Percentiles rank a stretch among this genome's conserved stretches.
These are phyloP conservation scores for Abortiporus biennis DNA, from an alignment of 1,284 basidiomycete genomes.

Conservation along the genomic window DNA sequence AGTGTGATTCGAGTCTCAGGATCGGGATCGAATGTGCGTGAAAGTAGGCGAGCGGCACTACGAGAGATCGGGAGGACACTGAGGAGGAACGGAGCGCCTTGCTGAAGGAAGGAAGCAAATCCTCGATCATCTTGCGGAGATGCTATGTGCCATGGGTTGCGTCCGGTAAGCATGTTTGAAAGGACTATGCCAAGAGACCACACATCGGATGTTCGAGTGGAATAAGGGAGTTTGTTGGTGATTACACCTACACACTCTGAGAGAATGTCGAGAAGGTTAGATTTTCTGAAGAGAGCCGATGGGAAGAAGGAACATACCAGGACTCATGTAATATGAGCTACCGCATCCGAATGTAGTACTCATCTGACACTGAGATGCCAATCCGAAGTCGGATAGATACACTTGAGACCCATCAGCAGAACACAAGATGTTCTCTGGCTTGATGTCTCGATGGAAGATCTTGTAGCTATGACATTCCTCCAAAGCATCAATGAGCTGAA, in stretches of 20 bases:
- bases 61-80: constrained; percentile 43
- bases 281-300: neutral
- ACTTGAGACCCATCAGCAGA: constrained; percentile 35
- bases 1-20: constrained; percentile 21
- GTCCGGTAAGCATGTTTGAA: constrained; percentile 60
- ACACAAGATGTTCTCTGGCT: constrained; percentile 70
- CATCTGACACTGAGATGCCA: constrained; percentile 50
- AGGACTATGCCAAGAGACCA: constrained; percentile 70
- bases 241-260: constrained; percentile 52
- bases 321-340: constrained; percentile 57
- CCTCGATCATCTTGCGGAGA: constrained; percentile 41
- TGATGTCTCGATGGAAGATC: constrained; percentile 67
- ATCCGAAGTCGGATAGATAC: constrained; percentile 60
- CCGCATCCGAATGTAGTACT: constrained; percentile 47
- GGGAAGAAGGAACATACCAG: constrained; percentile 31
- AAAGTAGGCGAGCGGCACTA: constrained; percentile 30
- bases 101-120: constrained; percentile 43
- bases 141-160: constrained; percentile 66
- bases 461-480: constrained; percentile 51
- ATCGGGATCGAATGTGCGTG: constrained; percentile 20
- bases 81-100: constrained; percentile 38
- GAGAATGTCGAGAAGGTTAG: constrained; percentile 1
- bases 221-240: constrained; percentile 34
- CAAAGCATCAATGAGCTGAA: constrained; percentile 59
- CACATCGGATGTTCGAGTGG: constrained; percentile 52